Conservation (phyloP, 1,284 basidiomycete species). For the Mycosarcoma mackinlayi region DNA sequence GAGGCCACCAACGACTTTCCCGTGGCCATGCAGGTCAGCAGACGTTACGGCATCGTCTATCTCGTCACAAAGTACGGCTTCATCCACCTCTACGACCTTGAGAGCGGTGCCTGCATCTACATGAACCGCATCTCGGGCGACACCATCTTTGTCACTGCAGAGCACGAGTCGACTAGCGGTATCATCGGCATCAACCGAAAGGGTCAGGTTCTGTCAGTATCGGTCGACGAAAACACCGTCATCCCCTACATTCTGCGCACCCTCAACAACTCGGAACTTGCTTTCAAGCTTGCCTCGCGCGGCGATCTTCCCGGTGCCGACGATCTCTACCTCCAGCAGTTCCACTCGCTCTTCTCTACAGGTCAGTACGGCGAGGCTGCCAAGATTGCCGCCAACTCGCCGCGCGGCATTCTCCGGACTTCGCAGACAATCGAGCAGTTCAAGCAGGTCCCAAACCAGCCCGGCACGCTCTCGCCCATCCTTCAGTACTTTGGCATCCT, state of each 20-base stretch:
- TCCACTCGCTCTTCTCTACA: constrained; percentile 88
- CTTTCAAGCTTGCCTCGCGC: constrained; percentile 96
- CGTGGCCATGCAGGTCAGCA: constrained; percentile 99
- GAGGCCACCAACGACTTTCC: constrained; percentile 99
- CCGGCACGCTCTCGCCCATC: constrained; percentile 93
- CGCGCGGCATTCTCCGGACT: constrained; percentile 93
- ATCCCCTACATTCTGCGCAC: constrained; percentile 94
- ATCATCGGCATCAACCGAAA: constrained; percentile 99
- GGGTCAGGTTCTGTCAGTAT: constrained; percentile 96
- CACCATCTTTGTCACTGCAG: constrained; percentile 98
- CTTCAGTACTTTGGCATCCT: constrained; percentile 98
- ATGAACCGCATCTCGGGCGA: constrained; percentile 99
- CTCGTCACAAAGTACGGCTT: constrained; percentile 99
- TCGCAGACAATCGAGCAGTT: constrained; percentile 96
- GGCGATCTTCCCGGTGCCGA: constrained; percentile 98
- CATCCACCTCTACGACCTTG: constrained; percentile 98
- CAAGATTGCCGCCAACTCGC: constrained; percentile 97
- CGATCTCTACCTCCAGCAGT: constrained; percentile 95
- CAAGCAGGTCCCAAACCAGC: constrained; percentile 90
- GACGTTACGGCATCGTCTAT: constrained; percentile 96
- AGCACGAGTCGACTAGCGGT: constrained; percentile 91
- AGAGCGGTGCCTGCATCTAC: constrained; percentile 98
- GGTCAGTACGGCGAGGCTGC: constrained; percentile 96
- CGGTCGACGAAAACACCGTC: constrained; percentile 94
- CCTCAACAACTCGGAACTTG: constrained; percentile 96